Evolutionary conservation across 495 filamentous ascomycete species (phyloP).

Genomic region (Tuber microsphaerosporum): DNA sequence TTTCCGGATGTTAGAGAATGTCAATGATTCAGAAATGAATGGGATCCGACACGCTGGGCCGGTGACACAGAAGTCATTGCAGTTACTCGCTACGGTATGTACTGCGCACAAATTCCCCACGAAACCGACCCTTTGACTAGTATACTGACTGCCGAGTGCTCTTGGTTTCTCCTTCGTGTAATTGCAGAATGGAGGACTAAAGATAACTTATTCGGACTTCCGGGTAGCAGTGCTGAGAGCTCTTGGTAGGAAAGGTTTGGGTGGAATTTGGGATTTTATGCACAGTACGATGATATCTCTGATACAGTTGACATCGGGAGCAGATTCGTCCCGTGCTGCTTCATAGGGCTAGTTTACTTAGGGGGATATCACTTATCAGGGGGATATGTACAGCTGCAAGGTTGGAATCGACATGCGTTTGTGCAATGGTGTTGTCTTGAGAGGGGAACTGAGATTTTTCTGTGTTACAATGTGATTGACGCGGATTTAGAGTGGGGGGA

Average conservation of each 20-base stretch:
- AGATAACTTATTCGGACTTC: slow-evolving; percentile 67
- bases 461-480: slow-evolving; percentile 1
- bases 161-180: not conserved
- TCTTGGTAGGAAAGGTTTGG: slow-evolving; percentile 58
- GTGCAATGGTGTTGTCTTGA: not conserved
- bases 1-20: slow-evolving; percentile 61
- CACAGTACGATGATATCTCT: slow-evolving; percentile 65
- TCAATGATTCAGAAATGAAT: slow-evolving; percentile 44
- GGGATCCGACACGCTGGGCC: slow-evolving; percentile 62
- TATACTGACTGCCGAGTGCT: slow-evolving; percentile 16
- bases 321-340: slow-evolving; percentile 29
- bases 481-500: not conserved
- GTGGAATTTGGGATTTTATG: slow-evolving; percentile 66
- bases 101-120: not conserved
- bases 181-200: slow-evolving; percentile 55
- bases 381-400: slow-evolving; percentile 6
- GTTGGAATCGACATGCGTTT: not conserved
- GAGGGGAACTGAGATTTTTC: not conserved
- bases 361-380: slow-evolving; percentile 13
- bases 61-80: slow-evolving; percentile 61
- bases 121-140: not conserved
- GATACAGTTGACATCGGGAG: slow-evolving; percentile 31
- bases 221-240: slow-evolving; percentile 63
- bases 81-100: slow-evolving; percentile 51
- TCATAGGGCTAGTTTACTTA: slow-evolving; percentile 16